A percentile compares a stretch with the other conserved stretches of the same genome.
phyloP scores from a whole-genome alignment of 805 yeast species.

The Cyberlindnera xylosilytica region DNA sequence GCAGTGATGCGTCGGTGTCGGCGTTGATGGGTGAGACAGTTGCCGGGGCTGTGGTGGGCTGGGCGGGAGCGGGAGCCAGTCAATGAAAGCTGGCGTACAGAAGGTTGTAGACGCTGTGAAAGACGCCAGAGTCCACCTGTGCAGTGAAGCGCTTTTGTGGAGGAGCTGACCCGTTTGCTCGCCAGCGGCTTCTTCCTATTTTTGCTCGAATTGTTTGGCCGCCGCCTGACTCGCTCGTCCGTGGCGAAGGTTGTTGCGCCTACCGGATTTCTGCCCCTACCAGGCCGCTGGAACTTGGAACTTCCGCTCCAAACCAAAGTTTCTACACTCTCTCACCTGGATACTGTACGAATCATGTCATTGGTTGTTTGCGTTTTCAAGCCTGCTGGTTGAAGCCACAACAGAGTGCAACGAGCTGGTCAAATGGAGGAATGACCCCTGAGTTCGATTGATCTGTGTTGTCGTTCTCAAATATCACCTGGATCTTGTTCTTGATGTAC shows the following conservation, averaged over 20 bases:
- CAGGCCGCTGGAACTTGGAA: no score
- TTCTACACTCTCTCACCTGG: no score
- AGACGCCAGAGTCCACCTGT: neutral
- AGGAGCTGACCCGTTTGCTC: neutral
- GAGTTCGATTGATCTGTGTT: constrained; percentile 23
- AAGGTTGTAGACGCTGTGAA: neutral
- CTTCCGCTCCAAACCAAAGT: no score
- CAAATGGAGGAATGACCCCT: constrained; percentile 29
- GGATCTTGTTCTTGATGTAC: constrained; percentile 28
- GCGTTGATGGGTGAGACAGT: no score
- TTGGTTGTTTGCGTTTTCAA: neutral
- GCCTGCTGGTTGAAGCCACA: constrained; percentile 2
- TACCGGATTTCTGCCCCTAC: neutral
- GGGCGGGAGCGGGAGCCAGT: no score
- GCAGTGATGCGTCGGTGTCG: neutral
- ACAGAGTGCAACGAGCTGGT: constrained; percentile 16
- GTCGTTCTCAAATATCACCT: constrained; percentile 27
- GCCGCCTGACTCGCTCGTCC: constrained; percentile 16
- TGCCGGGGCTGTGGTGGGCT: no score
- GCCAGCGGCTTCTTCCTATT: neutral
- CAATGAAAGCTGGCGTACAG: neutral
- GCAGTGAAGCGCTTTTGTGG: neutral
- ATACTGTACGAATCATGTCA: no score
- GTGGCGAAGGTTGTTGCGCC: constrained; percentile 1
- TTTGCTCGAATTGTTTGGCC: constrained; percentile 11